Evolutionary conservation across 2,329 filamentous ascomycete genomes (phyloP), one percentile per base, ranked within the genome.

Genomic region (Cladosporium velox): DNA sequence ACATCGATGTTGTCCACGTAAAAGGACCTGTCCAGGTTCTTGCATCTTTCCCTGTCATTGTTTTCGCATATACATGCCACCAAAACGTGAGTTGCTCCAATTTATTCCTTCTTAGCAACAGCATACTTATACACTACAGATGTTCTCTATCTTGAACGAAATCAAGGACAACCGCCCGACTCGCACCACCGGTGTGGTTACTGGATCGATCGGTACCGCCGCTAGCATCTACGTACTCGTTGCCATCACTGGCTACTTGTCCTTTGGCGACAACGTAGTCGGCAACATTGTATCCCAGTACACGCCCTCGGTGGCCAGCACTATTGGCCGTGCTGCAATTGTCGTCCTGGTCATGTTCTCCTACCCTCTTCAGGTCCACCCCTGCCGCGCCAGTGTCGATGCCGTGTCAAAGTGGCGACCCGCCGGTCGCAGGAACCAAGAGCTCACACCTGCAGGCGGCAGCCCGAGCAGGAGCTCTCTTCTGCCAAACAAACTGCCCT

Each of bases 41-140:
- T 63, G 92, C 92, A 72, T 93, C 91, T 69, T 87, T 99, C 70
- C 95, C 95, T 0, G 93, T 99, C 63, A 93, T 98, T 65, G 92
- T 99, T 2, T 99, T 99, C 83, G 95, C 94, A n/a, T 99, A 98
- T 77, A 99, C 95, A 1, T 99, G 95, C 77, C 95, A 99, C 79
- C 95, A 99, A 75, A 99, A 99, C 77, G 92, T 95, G 81, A 70
- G 87, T 75, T 14, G 8, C 2, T 30, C 18, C 38, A 28, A 6
- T n/a, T 11, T 24, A 7, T 51, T 3, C 11, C 10, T 38, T 52
- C 11, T 15, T 10, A n/a, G n/a, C 18, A 10, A 24, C 5, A 47
- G 6, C 4, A 21, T 21, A 34, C 47, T 55, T 38, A 51, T 14
- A 24, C 14, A 4, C 30, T 18, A 12, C 71, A 95, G 91, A 99